Conservation (phyloP, 2,329 filamentous ascomycete species). For the Akanthomyces muscarius region DNA sequence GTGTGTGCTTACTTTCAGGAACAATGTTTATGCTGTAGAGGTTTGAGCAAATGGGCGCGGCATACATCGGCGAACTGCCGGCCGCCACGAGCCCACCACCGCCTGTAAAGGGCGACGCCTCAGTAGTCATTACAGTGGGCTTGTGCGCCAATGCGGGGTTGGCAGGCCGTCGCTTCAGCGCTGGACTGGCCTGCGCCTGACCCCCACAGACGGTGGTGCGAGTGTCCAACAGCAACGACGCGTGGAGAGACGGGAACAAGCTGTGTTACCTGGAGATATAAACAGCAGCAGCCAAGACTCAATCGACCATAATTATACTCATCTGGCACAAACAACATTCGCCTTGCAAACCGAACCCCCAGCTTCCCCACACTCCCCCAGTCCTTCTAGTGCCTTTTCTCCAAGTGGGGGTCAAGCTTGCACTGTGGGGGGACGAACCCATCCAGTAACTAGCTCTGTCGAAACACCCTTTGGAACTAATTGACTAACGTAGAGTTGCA, state of each 20-base stretch:
- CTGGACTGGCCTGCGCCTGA: neutral
- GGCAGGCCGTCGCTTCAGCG: neutral
- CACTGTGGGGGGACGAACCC: neutral
- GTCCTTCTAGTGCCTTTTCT: neutral
- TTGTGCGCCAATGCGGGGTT: neutral
- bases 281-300: neutral
- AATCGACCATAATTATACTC: neutral
- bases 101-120: neutral
- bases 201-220: neutral
- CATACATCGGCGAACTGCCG: neutral
- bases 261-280: neutral
- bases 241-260: neutral
- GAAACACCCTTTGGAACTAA: neutral
- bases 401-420: slow-evolving; percentile 1
- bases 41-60: too few relatives aligned
- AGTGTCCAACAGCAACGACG: neutral
- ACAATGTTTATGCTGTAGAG: too few relatives aligned
- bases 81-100: neutral
- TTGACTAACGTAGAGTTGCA: neutral
- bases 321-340: neutral
- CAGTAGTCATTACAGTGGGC: neutral
- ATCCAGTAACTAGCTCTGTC: neutral
- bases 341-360: neutral
- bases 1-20: too few relatives aligned
- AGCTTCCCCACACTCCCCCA: neutral